phyloP scores from a whole-genome alignment of 2,329 filamentous ascomycete species.

The Pseudocercospora fuligena region DNA sequence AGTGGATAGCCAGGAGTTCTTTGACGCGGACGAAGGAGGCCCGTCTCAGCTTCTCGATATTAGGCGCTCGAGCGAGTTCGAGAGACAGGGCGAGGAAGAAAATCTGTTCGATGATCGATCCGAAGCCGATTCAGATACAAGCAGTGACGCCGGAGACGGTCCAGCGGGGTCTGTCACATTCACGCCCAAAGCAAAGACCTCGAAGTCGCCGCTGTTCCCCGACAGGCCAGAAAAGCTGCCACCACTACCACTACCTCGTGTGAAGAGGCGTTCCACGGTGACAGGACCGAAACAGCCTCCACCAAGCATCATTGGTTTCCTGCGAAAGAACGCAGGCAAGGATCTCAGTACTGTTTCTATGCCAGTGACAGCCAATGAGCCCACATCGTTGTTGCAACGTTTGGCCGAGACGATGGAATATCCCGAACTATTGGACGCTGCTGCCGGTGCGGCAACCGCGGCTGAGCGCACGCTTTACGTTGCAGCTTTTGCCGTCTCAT shows the following conservation, averaged over 20 bases:
- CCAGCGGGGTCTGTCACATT: slow-evolving; percentile 32
- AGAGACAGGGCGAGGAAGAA: slow-evolving; percentile 64
- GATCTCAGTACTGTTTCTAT: slow-evolving; percentile 96
- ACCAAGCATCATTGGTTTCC: slow-evolving; percentile 89
- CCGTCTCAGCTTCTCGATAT: slow-evolving; percentile 75
- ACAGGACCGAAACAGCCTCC: slow-evolving; percentile 76
- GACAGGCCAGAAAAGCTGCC: slow-evolving; percentile 73
- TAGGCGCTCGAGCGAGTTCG: slow-evolving; percentile 71
- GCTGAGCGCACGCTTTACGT: slow-evolving; percentile 81
- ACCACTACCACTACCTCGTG: slow-evolving; percentile 73
- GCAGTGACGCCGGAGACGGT: slow-evolving; percentile 60
- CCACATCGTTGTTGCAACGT: slow-evolving; percentile 83
- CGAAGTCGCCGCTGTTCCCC: slow-evolving; percentile 65
- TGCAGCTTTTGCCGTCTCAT: slow-evolving; percentile 86
- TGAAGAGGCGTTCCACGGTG: slow-evolving; percentile 72
- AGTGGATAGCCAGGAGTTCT: slow-evolving; percentile 84
- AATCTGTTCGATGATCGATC: slow-evolving; percentile 53
- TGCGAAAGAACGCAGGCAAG: slow-evolving; percentile 97
- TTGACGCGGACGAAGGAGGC: slow-evolving; percentile 75
- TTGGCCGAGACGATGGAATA: slow-evolving; percentile 92
- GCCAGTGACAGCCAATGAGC: slow-evolving; percentile 96
- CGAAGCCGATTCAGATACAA: slow-evolving; percentile 66
- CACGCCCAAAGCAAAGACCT: slow-evolving; percentile 25
- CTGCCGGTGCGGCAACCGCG: slow-evolving; percentile 55
- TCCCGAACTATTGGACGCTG: slow-evolving; percentile 78